Conservation (phyloP, 352 stramenopile genomes). For the Stephanocyclus meneghinianus region DNA sequence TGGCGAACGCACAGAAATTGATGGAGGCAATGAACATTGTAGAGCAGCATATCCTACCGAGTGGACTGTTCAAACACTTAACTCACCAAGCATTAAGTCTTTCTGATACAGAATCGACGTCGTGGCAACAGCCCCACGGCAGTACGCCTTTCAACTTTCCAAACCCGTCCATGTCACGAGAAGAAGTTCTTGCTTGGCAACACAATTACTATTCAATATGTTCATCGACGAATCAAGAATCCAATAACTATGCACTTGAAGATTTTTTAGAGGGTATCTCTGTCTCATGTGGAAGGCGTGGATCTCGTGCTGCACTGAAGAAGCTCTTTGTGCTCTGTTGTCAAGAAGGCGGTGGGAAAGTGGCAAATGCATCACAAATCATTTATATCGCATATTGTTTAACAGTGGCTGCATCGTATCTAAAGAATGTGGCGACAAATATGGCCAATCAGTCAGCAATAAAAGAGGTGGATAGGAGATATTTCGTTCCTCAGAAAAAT, state of each 20-base stretch:
- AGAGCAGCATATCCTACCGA: constrained; percentile 44
- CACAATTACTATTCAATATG: constrained; percentile 42
- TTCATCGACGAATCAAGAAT: not conserved
- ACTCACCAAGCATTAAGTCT: constrained; percentile 16
- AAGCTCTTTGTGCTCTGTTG: constrained; percentile 40
- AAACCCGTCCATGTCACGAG: constrained; percentile 19
- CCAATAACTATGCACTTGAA: constrained; percentile 29
- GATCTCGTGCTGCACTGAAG: constrained; percentile 39
- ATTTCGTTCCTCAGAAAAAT: constrained; percentile 42
- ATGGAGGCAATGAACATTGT: constrained; percentile 30
- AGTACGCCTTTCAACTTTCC: constrained; percentile 12
- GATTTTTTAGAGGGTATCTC: constrained; percentile 59
- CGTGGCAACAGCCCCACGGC: not conserved
- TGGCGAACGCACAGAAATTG: constrained; percentile 17
- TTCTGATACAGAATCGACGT: not conserved
- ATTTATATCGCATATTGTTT: constrained; percentile 64
- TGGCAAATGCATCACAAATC: constrained; percentile 44
- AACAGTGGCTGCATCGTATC: constrained; percentile 63
- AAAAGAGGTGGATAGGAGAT: constrained; percentile 24
- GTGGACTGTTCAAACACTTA: constrained; percentile 31
- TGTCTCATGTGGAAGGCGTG: constrained; percentile 39
- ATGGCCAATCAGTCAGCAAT: not conserved
- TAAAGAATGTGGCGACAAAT: constrained; percentile 32
- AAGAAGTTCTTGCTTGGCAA: constrained; percentile 40
- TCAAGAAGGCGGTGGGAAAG: constrained; percentile 12